A percentile compares a stretch with the other conserved stretches of the same genome.
Evolutionary conservation across 495 filamentous ascomycete species (phyloP).

Genomic region (Daldinia childiae): DNA sequence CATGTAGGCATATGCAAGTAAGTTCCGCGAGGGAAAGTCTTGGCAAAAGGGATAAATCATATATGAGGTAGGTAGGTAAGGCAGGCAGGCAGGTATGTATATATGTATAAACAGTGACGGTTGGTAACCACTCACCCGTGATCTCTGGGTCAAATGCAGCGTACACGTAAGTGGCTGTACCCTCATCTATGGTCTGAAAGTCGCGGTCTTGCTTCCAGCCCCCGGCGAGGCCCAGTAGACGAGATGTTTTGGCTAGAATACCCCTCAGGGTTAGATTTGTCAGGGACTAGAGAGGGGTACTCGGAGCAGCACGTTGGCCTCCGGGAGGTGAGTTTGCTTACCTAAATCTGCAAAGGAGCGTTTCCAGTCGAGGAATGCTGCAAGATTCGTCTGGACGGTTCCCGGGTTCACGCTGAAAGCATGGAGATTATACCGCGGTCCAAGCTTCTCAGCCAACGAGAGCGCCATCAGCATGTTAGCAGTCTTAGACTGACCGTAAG

Average conservation of each 20-base stretch:
- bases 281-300: no score
- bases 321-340: background rate
- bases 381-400: conserved; percentile 37
- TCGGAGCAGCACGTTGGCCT: background rate
- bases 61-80: background rate
- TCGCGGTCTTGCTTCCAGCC: conserved; percentile 19
- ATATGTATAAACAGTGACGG: background rate
- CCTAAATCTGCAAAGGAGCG: conserved; percentile 20
- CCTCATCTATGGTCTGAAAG: conserved; percentile 6
- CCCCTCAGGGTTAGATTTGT: background rate
- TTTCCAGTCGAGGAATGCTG: conserved; percentile 8
- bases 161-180: conserved; percentile 29
- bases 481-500: conserved; percentile 60
- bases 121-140: conserved; percentile 10
- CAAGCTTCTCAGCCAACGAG: conserved; percentile 50
- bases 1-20: background rate
- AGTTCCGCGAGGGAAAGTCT: background rate
- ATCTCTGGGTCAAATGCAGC: conserved; percentile 21
- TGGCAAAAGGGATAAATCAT: background rate
- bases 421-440: conserved; percentile 26
- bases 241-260: conserved; percentile 9
- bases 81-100: background rate
- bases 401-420: conserved; percentile 56
- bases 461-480: conserved; percentile 59
- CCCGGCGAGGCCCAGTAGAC: conserved; percentile 9